Evolutionary conservation across 495 filamentous ascomycete species (phyloP).

Genomic region (Hypoxylon fragiforme): DNA sequence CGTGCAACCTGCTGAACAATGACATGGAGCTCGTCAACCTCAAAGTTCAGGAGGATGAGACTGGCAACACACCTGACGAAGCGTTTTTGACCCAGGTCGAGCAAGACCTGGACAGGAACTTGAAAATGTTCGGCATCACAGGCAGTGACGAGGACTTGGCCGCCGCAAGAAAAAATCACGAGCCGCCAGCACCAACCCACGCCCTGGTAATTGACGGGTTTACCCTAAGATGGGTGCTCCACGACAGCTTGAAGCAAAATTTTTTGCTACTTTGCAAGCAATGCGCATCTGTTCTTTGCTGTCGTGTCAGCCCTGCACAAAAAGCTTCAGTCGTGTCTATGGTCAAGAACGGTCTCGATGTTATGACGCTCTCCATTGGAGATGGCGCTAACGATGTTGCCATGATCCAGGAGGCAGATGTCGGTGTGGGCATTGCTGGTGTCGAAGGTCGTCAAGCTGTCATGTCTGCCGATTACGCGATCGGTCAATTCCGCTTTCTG

Average conservation of each 20-base stretch:
- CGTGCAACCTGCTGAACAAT: conserved; percentile 95
- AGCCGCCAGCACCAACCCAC: conserved; percentile 83
- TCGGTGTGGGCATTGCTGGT: conserved; percentile 97
- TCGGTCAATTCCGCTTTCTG: conserved; percentile 95
- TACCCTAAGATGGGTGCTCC: conserved; percentile 84
- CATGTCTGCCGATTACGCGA: conserved; percentile 99
- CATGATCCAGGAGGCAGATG: conserved; percentile 99
- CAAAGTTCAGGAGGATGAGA: conserved; percentile 76
- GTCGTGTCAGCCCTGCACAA: conserved; percentile 94
- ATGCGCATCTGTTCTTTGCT: conserved; percentile 96
- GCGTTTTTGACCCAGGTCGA: conserved; percentile 60
- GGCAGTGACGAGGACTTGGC: conserved; percentile 87
- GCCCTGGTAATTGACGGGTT: conserved; percentile 98
- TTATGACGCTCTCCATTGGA: conserved; percentile 95
- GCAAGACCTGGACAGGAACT: conserved; percentile 70
- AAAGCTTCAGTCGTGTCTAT: conserved; percentile 97
- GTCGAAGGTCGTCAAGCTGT: conserved; percentile 96
- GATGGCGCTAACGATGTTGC: conserved; percentile 99
- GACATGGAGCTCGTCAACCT: conserved; percentile 96
- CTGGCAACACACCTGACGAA: conserved; percentile 38
- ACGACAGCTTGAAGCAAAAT: conserved; percentile 80
- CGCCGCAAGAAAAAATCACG: conserved; percentile 76
- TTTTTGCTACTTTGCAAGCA: conserved; percentile 97
- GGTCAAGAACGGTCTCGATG: conserved; percentile 91
- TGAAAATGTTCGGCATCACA: conserved; percentile 74